Evolutionary conservation across 176 grass and related monocot species (phyloP), one percentile per base, ranked within the genome.

Genomic region (Themeda triandra): DNA sequence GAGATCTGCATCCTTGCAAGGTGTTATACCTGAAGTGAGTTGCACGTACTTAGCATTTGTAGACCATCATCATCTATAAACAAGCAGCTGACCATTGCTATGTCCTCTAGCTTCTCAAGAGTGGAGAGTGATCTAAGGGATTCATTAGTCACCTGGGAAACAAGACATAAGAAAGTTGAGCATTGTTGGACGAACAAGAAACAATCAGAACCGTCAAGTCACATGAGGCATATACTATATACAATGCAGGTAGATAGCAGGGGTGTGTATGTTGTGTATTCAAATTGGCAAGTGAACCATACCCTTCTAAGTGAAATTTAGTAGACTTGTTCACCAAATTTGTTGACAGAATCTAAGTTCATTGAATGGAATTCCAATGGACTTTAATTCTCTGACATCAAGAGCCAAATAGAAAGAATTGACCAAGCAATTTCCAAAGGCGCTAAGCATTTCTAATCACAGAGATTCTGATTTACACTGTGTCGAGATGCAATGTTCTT

Each of bases 61-160:
- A 95, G 75, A 27, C 90, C 93, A 82, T 82, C 92, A 66, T 92
- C 88, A 63, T 92, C 86, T 88, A 95, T 44, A 66, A 74, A 83
- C 14, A 80, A 56, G 65, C 93, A 95, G 60, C 88, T 76, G 14
- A 95, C 93, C 88, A 95, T 78, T 10, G 69, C 46, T 73, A 95
- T 32, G 29, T 88, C 88, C 80, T 95, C 88, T 60, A 95, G 88
- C 66, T 92, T 95, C 66, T 71, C 36, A 35, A 95, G 83, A 51
- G 82, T 90, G 79, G 93, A 89, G 62, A 95, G 90, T 21, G 88
- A 92, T 75, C 84, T 78, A 31, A 95, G 83, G 33, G 88, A 89
- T 75, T 87, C 88, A 71, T 95, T 92, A 49, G 63, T 78, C 59
- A 95, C 82, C 90, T 95, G 75, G 9, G 30, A 29, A 83, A 67